Base-by-base conservation (phyloP, 139 green algal species). In the Coelastrella sp. region DNA sequence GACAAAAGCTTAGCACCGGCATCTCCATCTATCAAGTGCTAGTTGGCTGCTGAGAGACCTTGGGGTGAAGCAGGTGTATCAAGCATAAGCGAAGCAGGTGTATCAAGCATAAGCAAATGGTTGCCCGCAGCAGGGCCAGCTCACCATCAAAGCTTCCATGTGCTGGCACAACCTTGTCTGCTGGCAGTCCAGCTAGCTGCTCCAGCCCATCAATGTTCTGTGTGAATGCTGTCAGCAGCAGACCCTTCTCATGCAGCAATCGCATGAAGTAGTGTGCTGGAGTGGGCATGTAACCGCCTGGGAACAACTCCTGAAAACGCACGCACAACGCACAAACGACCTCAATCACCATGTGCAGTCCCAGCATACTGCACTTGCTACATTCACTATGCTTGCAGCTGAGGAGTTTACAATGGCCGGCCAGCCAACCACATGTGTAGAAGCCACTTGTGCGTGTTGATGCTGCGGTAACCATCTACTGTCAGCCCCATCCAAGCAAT, bases 111-210 rank as follows among this genome's bases (percentile, higher is more conserved):
- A 1, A 47, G 32, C 32, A 47, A 47, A 47, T 47, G 32, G 32
- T 47, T 47, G 32, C 32, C 0, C 32, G 32, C 0, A 47, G 32
- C 32, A 47, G 32, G 32, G 32, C 32, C 0, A 47, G 2, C 78
- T 71, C 68, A 75, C 90, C 85, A 88, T 98, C 96, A 92, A 98
- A 99, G 92, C 97, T 98, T 59, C 97, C 97, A 90, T 99, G 97
- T 14, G 97, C 97, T 3, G 96, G 94, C 3, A 99, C 94, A 11
- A 98, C 87, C 14, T 90, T 88, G 0, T 95, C 91, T 4, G 66
- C 73, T 16, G 94, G 92, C 74, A 98, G 58, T 17, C 96, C 96
- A 19, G 96, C 94, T 89, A 93, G 83, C 20, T 83, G 73, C 90
- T 97, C 96, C 76, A 97, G 78, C 19, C 85, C 19, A 92, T 98